Percentiles rank a stretch among this genome's conserved stretches.
phyloP scores from a whole-genome alignment of 108 stramenopile species.

The Hondaea fermentalgiana region DNA sequence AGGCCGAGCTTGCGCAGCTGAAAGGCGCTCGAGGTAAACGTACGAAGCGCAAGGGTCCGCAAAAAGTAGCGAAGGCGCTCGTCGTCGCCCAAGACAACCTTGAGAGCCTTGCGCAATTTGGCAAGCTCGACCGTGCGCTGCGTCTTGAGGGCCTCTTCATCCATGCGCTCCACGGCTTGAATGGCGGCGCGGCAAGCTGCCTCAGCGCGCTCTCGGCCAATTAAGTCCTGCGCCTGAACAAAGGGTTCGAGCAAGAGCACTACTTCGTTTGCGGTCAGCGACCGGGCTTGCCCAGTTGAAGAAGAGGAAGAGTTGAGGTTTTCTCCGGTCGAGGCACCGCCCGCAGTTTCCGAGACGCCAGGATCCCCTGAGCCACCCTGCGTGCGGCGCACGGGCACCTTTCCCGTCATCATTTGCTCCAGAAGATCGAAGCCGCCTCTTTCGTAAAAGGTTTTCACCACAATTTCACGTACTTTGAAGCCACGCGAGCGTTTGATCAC shows the following conservation, averaged over 20 bases:
- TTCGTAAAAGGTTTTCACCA: not conserved
- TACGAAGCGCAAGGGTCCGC: not conserved
- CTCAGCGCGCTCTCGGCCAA: not conserved
- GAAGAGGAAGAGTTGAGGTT: not conserved
- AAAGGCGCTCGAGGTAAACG: not conserved
- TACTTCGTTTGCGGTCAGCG: not conserved
- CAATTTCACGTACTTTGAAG: not conserved
- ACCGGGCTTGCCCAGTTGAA: not conserved
- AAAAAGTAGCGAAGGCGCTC: not conserved
- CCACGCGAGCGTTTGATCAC: not conserved
- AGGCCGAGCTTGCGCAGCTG: constrained; percentile 4
- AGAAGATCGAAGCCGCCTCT: not conserved
- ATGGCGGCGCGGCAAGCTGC: not conserved
- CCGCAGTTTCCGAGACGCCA: not conserved
- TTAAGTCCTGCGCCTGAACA: not conserved
- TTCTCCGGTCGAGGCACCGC: not conserved
- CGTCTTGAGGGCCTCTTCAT: not conserved
- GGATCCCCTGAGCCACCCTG: not conserved
- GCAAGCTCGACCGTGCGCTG: not conserved
- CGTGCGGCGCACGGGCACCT: not conserved
- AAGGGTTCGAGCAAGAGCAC: not conserved
- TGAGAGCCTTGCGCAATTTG: not conserved
- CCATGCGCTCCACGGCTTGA: not conserved
- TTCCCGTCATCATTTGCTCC: not conserved
- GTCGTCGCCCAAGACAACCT: not conserved